Conservation (phyloP, 176 grass and related monocot genomes). For the Cenchrus fungigraminus region DNA sequence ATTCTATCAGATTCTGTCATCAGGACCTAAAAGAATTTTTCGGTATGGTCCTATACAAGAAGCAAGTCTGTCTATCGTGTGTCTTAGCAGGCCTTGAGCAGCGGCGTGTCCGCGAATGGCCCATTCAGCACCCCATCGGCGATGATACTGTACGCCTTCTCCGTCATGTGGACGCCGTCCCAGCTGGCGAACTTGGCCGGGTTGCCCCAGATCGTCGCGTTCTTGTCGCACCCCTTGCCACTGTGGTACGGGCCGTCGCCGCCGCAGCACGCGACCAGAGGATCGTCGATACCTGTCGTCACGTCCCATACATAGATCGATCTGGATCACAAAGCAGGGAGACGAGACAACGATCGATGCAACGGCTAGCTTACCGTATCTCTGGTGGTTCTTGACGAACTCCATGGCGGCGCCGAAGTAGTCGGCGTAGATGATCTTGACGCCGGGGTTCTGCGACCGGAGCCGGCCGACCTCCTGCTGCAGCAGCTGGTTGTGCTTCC, state of each 20-base stretch:
- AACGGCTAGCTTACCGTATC: neutral
- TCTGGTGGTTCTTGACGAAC: slow-evolving; percentile 29
- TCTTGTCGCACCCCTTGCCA: neutral
- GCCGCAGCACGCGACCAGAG: slow-evolving; percentile 55
- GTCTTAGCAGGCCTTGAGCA: neutral
- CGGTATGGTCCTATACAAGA: neutral
- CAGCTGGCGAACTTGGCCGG: slow-evolving; percentile 47
- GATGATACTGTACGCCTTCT: slow-evolving; percentile 48
- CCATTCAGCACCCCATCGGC: slow-evolving; percentile 48
- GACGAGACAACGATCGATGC: neutral
- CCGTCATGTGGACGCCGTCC: slow-evolving; percentile 66
- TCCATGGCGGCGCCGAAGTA: slow-evolving; percentile 56
- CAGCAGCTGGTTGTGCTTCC: slow-evolving; percentile 49
- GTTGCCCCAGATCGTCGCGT: slow-evolving; percentile 32
- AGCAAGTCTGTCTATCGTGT: too few relatives aligned
- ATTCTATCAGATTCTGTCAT: neutral
- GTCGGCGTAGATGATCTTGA: slow-evolving; percentile 54
- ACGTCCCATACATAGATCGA: neutral
- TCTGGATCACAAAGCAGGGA: too few relatives aligned
- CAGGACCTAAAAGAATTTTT: neutral
- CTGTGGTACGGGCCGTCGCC: slow-evolving; percentile 24
- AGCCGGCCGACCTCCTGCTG: neutral
- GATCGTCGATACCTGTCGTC: slow-evolving; percentile 18
- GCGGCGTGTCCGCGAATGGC: slow-evolving; percentile 32
- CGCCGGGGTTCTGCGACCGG: slow-evolving; percentile 18